Evolutionary conservation across 768 basidiomycete species (phyloP), one percentile per base, ranked within the genome.

Genomic region (Leccinum uliginosum): DNA sequence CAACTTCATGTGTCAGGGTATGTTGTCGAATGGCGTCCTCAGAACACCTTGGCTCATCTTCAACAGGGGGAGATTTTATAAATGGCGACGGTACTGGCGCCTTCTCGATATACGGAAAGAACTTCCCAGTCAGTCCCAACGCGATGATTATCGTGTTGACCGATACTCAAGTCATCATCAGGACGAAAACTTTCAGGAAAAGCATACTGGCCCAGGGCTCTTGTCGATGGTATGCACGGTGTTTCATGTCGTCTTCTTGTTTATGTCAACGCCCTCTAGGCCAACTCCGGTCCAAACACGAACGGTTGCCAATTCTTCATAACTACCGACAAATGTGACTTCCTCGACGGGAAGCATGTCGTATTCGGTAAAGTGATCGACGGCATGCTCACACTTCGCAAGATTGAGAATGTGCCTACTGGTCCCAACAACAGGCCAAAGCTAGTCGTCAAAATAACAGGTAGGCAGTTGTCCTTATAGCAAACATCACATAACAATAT

Each of bases 261-360:
- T 47, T 43, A 43, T 34, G 10, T 35, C 59, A 29, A 59, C 49
- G 2, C 54, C 23, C 23, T 53, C 29, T 64, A 95, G 93, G 96
- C 95, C 0, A 98, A 98, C 74, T 97, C 95, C 0, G 96, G 96
- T 6, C 83, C 89, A 3, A 87, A 92, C 66, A 95, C 93, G 14
- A 98, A 98, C 61, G 96, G 95, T 3, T 95, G 92, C 71, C 93
- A 93, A 84, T 99, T 98, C 78, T 99, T 99, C 79, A 87, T 99
- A 68, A 99, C 97, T 0, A 94, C 92, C 2, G 91, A 85, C 9
- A 89, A 91, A 63, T 96, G 95, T 61, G 92, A 95, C 59, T 98
- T 98, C 73, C 82, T 99, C 45, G 95, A 99, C 68, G 91, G 85
- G 62, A 93, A 95, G 71, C 93, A 96, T 68, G 89, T 94, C 63